Base-by-base conservation (phyloP, 306 rosid genomes). In the Lathyrus sativus region DNA sequence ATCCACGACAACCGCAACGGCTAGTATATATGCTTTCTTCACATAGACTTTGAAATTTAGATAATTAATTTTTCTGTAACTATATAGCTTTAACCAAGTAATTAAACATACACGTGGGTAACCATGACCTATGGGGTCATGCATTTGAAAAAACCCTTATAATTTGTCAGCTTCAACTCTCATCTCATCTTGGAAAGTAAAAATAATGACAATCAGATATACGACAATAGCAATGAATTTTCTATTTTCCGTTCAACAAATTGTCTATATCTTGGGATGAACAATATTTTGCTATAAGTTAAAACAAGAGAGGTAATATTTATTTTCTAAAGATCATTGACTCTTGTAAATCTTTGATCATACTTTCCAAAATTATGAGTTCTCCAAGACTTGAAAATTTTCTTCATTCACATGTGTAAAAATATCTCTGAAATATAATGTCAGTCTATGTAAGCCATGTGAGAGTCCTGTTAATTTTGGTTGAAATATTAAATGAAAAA, bases 381-480 rank as follows among this genome's bases (percentile, higher is more conserved):
- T 54, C 78, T 78, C 85, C 86, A 81, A 81, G 41, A 81, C 63
- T 76, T 73, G 75, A 74, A 19, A 71, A 56, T 1, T 54, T 68
- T 18, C 67, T 44, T 50, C 70, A 66, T 87, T 83, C 86, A 79
- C 85, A 70, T 82, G 79, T 80, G 79, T 66, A 79, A 79, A 67
- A 73, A 68, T 84, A 82, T 77, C 71, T 80, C 75, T 70, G 78
- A 37, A 82, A 17, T 55, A 26, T 55, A 39, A 55, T 86, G 92
- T 72, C 87, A 84, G 87, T 79, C 48, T 72, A 56, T 86, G 92
- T 75, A 73, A 78, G 88, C 96, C 96, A 91, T 84, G 96, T 87
- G 96, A 83, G 81, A 58, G 65, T 88, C 91, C 76, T 77, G 82
- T 62, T 50, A 53, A 72, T 59, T 64, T 77, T 51, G 66, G 78